Percentiles rank a stretch among this genome's conserved stretches.
Conservation (phyloP, 148 eudicot species). For the Camellia sinensis region DNA sequence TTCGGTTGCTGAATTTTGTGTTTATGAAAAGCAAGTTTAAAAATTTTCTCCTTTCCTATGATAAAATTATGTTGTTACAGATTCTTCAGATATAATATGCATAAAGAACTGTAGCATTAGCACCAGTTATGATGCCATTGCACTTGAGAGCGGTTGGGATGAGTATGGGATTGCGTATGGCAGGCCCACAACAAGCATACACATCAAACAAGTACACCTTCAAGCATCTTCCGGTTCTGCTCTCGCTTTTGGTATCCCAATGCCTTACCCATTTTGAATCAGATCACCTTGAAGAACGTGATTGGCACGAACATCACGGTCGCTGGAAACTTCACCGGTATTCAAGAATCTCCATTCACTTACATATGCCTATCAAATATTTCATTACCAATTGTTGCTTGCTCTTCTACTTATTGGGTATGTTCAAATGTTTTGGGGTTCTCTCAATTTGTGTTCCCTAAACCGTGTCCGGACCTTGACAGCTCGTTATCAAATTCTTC, state of each 20-base stretch:
- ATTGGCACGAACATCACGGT: constrained; percentile 32
- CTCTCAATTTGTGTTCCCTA: constrained; percentile 36
- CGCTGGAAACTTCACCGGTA: constrained; percentile 48
- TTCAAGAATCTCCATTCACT: constrained; percentile 42
- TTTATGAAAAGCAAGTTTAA: neutral
- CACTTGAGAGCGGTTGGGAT: constrained; percentile 61
- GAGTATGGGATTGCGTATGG: constrained; percentile 44
- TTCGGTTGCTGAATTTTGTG: neutral
- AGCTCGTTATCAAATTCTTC: constrained; percentile 15
- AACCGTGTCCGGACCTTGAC: constrained; percentile 46
- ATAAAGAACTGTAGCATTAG: constrained; percentile 47
- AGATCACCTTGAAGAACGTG: constrained; percentile 32
- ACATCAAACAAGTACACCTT: constrained; percentile 44
- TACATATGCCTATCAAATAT: constrained; percentile 30
- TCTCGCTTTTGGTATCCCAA: constrained; percentile 40
- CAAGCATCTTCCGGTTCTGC: constrained; percentile 48
- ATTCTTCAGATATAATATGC: constrained; percentile 52
- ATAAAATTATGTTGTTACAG: constrained; percentile 23
- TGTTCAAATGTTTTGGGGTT: constrained; percentile 48
- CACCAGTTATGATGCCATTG: constrained; percentile 49
- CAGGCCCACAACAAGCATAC: constrained; percentile 38
- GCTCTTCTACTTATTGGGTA: constrained; percentile 34
- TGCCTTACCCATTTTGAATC: constrained; percentile 35
- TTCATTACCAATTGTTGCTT: constrained; percentile 29
- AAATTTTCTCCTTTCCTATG: neutral